phyloP scores from a whole-genome alignment of 495 filamentous ascomycete genomes.

The Cryomyces minteri region DNA sequence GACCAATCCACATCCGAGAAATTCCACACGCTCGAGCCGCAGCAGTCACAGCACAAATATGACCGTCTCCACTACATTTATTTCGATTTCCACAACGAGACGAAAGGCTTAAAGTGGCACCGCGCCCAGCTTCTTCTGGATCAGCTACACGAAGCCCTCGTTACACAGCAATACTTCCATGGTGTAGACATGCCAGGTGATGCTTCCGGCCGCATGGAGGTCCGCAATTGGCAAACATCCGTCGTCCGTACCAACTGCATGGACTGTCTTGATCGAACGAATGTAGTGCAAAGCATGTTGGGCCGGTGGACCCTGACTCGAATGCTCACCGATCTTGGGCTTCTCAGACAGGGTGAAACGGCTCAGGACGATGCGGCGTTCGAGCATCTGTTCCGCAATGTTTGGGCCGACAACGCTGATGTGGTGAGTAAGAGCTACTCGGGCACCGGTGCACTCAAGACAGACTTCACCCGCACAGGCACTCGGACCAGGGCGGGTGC shows the following conservation, averaged over 20 bases:
- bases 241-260: conserved; percentile 97
- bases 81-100: conserved; percentile 97
- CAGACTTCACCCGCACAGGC: conserved; percentile 82
- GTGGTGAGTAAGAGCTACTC: conserved; percentile 83
- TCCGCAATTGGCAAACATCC: conserved; percentile 58
- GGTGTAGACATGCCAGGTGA: conserved; percentile 68
- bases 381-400: conserved; percentile 75
- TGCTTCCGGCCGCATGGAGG: conserved; percentile 49
- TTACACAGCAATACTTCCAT: conserved; percentile 77
- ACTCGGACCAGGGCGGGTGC: conserved; percentile 67
- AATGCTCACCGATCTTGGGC: conserved; percentile 65
- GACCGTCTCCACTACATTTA: conserved; percentile 88
- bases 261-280: conserved; percentile 96
- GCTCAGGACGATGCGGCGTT: conserved; percentile 57
- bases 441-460: conserved; percentile 90
- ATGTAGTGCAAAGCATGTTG: conserved; percentile 92
- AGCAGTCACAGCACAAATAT: conserved; percentile 36
- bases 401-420: conserved; percentile 98
- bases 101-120: conserved; percentile 85
- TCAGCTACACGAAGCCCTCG: conserved; percentile 50
- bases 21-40: conserved; percentile 56
- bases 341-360: conserved; percentile 50
- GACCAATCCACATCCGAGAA: conserved; percentile 50
- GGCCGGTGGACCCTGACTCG: conserved; percentile 73
- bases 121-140: conserved; percentile 74